A percentile compares a stretch with the other conserved stretches of the same genome.
Conservation (phyloP, 2,329 filamentous ascomycete genomes). For the Phaeophleospora eucalypticola region DNA sequence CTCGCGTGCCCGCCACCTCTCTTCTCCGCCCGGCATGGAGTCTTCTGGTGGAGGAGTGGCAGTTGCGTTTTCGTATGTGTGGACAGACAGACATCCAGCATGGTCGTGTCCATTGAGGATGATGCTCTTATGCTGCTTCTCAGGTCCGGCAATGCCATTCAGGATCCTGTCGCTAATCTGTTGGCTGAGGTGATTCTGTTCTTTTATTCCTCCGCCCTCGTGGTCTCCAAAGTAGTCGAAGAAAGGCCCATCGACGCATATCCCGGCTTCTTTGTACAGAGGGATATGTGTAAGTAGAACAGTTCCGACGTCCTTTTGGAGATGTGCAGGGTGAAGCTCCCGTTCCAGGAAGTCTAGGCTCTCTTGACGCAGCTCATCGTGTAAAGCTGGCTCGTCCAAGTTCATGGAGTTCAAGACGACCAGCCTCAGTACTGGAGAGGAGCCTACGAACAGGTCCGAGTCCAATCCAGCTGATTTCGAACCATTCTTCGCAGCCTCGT, state of each 20-base stretch:
- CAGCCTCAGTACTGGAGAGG: constrained; percentile 68
- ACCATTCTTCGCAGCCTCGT: constrained; percentile 26
- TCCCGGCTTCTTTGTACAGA: constrained; percentile 73
- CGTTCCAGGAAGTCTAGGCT: constrained; percentile 63
- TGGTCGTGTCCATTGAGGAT: constrained; percentile 94
- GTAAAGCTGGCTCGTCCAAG: constrained; percentile 75
- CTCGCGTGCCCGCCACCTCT: constrained; percentile 20
- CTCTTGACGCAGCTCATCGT: constrained; percentile 62
- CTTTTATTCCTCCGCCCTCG: constrained; percentile 63
- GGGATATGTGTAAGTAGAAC: constrained; percentile 90
- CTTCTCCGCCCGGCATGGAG: constrained; percentile 4
- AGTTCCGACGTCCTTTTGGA: constrained; percentile 54
- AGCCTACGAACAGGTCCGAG: constrained; percentile 2
- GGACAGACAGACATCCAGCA: constrained; percentile 84
- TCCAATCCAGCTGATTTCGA: too few species aligned
- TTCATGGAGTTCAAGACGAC: constrained; percentile 91
- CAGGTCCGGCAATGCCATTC: constrained; percentile 79
- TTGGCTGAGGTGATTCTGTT: constrained; percentile 84
- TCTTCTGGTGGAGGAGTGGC: too few species aligned
- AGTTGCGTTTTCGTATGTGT: constrained; percentile 38
- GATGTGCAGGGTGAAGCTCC: constrained; percentile 13
- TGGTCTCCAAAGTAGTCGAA: constrained; percentile 73
- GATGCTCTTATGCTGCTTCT: constrained; percentile 65
- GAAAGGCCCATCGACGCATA: constrained; percentile 79
- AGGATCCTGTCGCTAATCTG: constrained; percentile 68